These are phyloP conservation scores for Yamadazyma scolyti DNA, from an alignment of 805 yeast species.

Conservation along the genomic window DNA sequence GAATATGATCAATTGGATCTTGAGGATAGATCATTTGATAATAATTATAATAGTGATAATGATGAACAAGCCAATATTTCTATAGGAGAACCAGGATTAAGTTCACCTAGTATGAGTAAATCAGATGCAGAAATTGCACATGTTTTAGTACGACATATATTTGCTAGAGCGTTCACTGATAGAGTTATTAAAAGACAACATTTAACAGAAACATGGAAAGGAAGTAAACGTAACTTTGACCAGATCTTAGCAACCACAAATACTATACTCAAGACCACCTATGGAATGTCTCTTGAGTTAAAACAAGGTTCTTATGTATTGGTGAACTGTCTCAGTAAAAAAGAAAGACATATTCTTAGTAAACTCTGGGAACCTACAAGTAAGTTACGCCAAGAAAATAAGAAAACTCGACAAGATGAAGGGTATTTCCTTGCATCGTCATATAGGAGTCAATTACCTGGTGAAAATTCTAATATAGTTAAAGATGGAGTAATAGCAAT, in stretches of 20 bases:
- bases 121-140: background rate
- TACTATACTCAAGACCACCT: slow-evolving; percentile 16
- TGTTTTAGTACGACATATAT: no score
- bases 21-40: background rate
- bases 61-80: background rate
- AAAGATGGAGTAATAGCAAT: slow-evolving; percentile 28
- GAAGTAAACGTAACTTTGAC: slow-evolving; percentile 12
- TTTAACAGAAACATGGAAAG: slow-evolving; percentile 9
- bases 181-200: slow-evolving; percentile 15
- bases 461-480: slow-evolving; percentile 23
- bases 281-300: slow-evolving; percentile 28
- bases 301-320: slow-evolving; percentile 9
- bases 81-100: no score
- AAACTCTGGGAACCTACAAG: slow-evolving; percentile 20
- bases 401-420: slow-evolving; percentile 9
- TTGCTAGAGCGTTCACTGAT: slow-evolving; percentile 2
- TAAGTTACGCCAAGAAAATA: slow-evolving; percentile 6
- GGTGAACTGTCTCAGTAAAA: slow-evolving; percentile 16
- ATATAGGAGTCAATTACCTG: slow-evolving; percentile 14
- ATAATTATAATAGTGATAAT: background rate
- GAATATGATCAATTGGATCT: slow-evolving; percentile 2
- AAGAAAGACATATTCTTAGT: slow-evolving; percentile 20
- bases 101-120: no score
- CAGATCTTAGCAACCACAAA: slow-evolving; percentile 14
- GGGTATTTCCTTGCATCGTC: slow-evolving; percentile 22